phyloP scores from a whole-genome alignment of 495 filamentous ascomycete genomes.

The Tuber aestivum region DNA sequence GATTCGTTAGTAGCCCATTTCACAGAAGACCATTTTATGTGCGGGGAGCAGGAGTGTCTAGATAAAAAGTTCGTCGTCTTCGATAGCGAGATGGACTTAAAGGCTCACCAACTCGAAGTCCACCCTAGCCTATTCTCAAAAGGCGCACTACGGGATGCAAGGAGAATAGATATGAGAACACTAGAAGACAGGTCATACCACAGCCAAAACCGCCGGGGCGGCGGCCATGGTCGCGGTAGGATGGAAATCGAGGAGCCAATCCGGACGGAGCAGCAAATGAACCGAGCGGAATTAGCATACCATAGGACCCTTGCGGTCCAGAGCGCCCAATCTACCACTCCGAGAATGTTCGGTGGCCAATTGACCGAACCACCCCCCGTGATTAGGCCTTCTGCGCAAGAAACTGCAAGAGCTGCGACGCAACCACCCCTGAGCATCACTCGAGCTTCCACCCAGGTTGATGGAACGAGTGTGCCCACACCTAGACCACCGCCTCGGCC shows the following conservation, averaged over 20 bases:
- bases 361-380: conserved; percentile 50
- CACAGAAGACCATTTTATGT: conserved; percentile 77
- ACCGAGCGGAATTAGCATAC: conserved; percentile 83
- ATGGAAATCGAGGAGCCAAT: conserved; percentile 75
- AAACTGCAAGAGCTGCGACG: neutral
- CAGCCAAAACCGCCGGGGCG: conserved; percentile 56
- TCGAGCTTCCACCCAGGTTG: conserved; percentile 9
- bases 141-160: conserved; percentile 74
- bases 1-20: conserved; percentile 79
- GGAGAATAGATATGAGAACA: conserved; percentile 75
- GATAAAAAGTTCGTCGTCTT: conserved; percentile 99
- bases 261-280: conserved; percentile 74
- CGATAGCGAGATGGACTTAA: conserved; percentile 84
- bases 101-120: conserved; percentile 71
- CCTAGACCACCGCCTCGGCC: conserved; percentile 26
- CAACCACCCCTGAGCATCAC: neutral
- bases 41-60: conserved; percentile 74
- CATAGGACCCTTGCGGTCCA: conserved; percentile 90
- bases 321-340: conserved; percentile 69
- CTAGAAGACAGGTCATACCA: conserved; percentile 73
- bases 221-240: conserved; percentile 53
- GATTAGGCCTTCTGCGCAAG: conserved; percentile 15
- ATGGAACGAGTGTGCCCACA: conserved; percentile 18
- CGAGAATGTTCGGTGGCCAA: conserved; percentile 75
- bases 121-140: conserved; percentile 76